Percentiles rank a stretch among this genome's conserved stretches.
Conservation (phyloP, 208 protist species). For the Phytomonas sp. region DNA sequence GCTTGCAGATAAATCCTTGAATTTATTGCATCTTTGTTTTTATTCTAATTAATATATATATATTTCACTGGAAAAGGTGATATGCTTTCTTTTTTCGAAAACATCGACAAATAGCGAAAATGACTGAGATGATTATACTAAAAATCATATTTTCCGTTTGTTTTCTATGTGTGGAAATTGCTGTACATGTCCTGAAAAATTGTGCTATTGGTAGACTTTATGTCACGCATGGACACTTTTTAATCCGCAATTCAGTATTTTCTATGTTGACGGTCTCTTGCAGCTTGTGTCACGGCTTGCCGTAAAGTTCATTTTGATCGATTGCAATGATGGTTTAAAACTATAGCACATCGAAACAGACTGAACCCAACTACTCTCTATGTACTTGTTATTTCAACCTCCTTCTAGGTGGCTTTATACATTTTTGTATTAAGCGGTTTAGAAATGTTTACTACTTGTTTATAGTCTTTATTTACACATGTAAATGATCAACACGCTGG, state of each 20-base stretch:
- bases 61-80: too few relatives aligned
- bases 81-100: too few relatives aligned
- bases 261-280: neutral
- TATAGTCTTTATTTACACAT: neutral
- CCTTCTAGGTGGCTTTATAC: neutral
- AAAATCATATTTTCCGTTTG: too few relatives aligned
- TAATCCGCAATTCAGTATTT: neutral
- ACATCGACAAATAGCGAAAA: too few relatives aligned
- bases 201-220: neutral
- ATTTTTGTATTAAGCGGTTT: neutral
- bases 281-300: neutral
- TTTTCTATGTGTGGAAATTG: neutral
- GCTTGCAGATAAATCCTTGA: too few relatives aligned
- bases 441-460: slow-evolving; percentile 4
- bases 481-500: neutral
- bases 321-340: neutral
- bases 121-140: too few relatives aligned
- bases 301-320: neutral
- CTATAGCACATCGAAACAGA: neutral
- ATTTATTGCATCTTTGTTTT: too few relatives aligned
- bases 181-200: neutral
- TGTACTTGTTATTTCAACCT: slow-evolving; percentile 4
- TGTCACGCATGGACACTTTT: neutral
- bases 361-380: neutral
- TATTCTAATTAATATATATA: too few relatives aligned